A percentile compares a stretch with the other conserved stretches of the same genome.
Evolutionary conservation across 2,329 filamentous ascomycete species (phyloP).

Genomic region (Fusarium paranaense): DNA sequence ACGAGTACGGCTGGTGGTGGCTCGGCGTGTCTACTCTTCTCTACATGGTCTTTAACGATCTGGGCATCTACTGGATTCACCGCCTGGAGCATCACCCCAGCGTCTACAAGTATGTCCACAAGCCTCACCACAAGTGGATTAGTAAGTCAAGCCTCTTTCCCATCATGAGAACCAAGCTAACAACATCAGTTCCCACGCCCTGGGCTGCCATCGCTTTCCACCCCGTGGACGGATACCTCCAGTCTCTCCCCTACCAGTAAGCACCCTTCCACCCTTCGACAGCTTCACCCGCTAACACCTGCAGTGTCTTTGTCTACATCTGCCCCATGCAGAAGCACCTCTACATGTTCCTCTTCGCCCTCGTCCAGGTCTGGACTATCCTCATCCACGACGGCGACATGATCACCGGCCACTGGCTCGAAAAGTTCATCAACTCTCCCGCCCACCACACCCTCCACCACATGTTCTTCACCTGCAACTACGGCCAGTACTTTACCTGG

Average conservation of each 20-base stretch:
- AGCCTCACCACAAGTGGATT: constrained; percentile 63
- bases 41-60: constrained; percentile 60
- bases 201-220: constrained; percentile 62
- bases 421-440: constrained; percentile 61
- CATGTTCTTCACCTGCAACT: constrained; percentile 63
- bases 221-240: constrained; percentile 59
- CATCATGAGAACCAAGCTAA: background rate
- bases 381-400: constrained; percentile 63
- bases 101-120: constrained; percentile 60
- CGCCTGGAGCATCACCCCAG: constrained; percentile 58
- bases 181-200: constrained; percentile 55
- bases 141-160: constrained; percentile 43
- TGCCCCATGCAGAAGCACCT: constrained; percentile 60
- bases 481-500: constrained; percentile 63
- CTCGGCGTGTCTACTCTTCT: constrained; percentile 51
- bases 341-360: constrained; percentile 57
- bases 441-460: constrained; percentile 62
- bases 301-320: constrained; percentile 56
- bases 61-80: constrained; percentile 62
- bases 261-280: constrained; percentile 13
- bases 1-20: constrained; percentile 56
- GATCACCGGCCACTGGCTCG: constrained; percentile 59
- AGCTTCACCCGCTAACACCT: constrained; percentile 9
- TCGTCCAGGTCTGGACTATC: constrained; percentile 62
- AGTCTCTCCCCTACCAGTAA: constrained; percentile 61